Base-by-base conservation (phyloP, 1,284 basidiomycete species). In the Pholiota adiposa region DNA sequence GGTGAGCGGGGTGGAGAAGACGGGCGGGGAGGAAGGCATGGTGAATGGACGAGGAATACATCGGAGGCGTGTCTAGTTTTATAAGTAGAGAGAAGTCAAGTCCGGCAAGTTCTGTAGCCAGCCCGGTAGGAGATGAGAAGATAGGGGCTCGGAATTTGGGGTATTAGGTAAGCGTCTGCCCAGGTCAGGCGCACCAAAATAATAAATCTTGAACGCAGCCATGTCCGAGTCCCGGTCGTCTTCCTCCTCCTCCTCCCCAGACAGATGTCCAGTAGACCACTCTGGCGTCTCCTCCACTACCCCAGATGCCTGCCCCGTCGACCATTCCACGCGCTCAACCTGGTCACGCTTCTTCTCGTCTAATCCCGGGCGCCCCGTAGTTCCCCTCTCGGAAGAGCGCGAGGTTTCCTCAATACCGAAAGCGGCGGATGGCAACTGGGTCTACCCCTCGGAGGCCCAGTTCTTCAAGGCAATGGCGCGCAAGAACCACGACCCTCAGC, bases 401-500 rank as follows among this genome's bases (percentile, higher is more conserved):
- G 91, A 93, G 70, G 82, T 87, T 27, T 98, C 96, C 4, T 93
- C 94, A 14, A 98, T 98, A 71, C 97, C 96, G 7, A 87, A 90
- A 67, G 69, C 77, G 12, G 75, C 80, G 43, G 84, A 86, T 55
- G 81, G 82, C 46, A 91, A 94, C 61, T 99, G 97, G 97, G 93
- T 98, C 31, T 99, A 99, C 75, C 97, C 97, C n/a, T 98, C 97
- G 11, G 93, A 98, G 69, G 87, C 91, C 16, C 97, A 98, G 77
- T 99, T 99, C 82, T 99, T 93, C 76, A 83, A 91, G 21, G 97
- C 97, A 7, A 96, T 99, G 89, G 85, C 89, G 61, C 88, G 97
- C 60, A 99, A 99, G 78, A 87, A 97, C 70, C 92, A 97, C 73
- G 86, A 90, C 60, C 91, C 91, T 4, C 83, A 88, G 18, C 85